A percentile compares a stretch with the other conserved stretches of the same genome.
phyloP scores from a whole-genome alignment of 225 moss, liverwort and hornwort species.

The Straminergon stramineum region DNA sequence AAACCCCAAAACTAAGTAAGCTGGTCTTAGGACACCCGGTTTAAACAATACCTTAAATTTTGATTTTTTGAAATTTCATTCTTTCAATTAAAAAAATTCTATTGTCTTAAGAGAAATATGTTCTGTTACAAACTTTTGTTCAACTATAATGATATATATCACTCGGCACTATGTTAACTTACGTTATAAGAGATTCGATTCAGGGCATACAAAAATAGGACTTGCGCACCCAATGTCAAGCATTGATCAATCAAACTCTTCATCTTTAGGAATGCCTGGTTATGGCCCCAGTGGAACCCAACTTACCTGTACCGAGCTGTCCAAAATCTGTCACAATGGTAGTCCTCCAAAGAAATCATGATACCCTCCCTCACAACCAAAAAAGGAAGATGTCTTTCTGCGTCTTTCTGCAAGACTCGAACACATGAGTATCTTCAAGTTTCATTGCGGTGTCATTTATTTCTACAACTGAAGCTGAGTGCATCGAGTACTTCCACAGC shows the following conservation, averaged over 20 bases:
- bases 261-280: not conserved
- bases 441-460: not conserved
- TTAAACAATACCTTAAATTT: not conserved
- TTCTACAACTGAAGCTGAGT: not conserved
- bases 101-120: not conserved
- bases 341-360: slow-evolving; percentile 17
- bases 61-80: not conserved
- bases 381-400: slow-evolving; percentile 29
- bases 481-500: not conserved
- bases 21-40: not conserved
- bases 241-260: not conserved
- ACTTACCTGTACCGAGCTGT: slow-evolving; percentile 21
- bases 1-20: not conserved
- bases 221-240: not conserved
- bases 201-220: not conserved
- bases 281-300: not conserved
- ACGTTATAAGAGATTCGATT: no score
- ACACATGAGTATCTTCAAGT: not conserved
- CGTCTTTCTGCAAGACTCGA: slow-evolving; percentile 30
- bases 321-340: slow-evolving; percentile 13
- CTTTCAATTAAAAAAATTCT: not conserved
- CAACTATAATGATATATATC: not conserved
- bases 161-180: not conserved
- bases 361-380: slow-evolving; percentile 18
- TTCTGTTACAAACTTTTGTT: not conserved